Base-by-base conservation (phyloP, 306 rosid genomes). In the Crotalaria pallida region DNA sequence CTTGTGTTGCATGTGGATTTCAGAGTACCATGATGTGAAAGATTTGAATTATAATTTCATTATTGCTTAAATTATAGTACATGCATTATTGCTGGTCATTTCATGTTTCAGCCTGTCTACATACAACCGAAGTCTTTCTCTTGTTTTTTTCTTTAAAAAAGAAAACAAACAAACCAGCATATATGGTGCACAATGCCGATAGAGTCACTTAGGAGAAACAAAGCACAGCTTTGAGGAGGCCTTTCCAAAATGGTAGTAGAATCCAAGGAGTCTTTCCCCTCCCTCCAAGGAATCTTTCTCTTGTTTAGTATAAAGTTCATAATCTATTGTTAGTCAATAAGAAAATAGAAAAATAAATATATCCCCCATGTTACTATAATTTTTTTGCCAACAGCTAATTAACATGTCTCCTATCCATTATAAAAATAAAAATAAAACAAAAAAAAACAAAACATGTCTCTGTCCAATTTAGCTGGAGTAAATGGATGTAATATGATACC, bases 1-100 rank as follows among this genome's bases (percentile, higher is more conserved):
- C 78, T 69, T 50, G 77, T 56, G 43, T 63, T 72, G 78, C 86
- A 82, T 77, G 86, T 82, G 83, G 70, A 56, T 74, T 82, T 77
- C 31, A 27, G 64, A 62, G 67, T 38, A 40, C 6, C 43, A 60
- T 22, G 65, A 68, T 75, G 78, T 57, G 81, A 69, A 51, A 50
- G 73, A 78, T 58, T 73, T 81, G 85, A 71, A 69, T 73, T 47
- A 73, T 73, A 73, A 43, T 68, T 56, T 63, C 64, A 65, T 60
- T 36, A 50, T 61, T 36, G 6, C 36, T 59, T 21, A 7, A 18
- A 1, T 24, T 69, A n/a, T 50, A n/a, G n/a, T n/a, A 22, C 19
- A 18, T 4, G 5, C 16, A 2, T 60, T 60, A 4, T 36, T 10
- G 22, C 6, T 59, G 45, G 21, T 55, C n/a, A 11, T 44, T 52